A percentile compares a stretch with the other conserved stretches of the same genome.
Conservation (phyloP, 1,284 basidiomycete genomes). For the Apiotrichum gracile region DNA sequence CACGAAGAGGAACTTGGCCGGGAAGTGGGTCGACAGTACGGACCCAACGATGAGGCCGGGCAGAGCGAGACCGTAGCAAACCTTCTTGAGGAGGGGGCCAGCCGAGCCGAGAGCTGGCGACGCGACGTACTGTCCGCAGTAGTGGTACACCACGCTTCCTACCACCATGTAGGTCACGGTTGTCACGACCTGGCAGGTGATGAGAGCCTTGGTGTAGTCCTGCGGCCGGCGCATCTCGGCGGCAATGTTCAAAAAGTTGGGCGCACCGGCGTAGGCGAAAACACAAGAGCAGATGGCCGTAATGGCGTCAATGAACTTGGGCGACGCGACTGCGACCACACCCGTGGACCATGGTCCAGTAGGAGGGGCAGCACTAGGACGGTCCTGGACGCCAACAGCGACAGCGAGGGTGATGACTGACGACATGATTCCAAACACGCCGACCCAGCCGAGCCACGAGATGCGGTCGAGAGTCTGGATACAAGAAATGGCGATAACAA, state of each 20-base stretch:
- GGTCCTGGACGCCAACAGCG: conserved; percentile 35
- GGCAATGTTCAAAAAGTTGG: conserved; percentile 26
- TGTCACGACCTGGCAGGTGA: conserved; percentile 22
- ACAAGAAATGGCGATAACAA: conserved; percentile 23
- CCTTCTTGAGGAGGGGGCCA: conserved; percentile 39
- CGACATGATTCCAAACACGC: conserved; percentile 21
- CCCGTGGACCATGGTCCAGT: conserved; percentile 26
- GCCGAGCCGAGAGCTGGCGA: conserved; percentile 42
- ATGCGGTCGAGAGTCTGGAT: conserved; percentile 34
- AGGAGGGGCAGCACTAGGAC: conserved; percentile 37
- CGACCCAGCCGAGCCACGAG: conserved; percentile 36
- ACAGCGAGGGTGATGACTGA: conserved; percentile 35
- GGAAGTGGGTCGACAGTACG: conserved; percentile 28
- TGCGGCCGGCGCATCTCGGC: conserved; percentile 38
- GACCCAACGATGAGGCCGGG: conserved; percentile 30
- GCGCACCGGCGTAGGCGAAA: conserved; percentile 29
- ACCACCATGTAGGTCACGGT: conserved; percentile 18
- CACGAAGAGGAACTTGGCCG: conserved; percentile 53
- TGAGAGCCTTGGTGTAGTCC: conserved; percentile 25
- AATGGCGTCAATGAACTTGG: conserved; percentile 27
- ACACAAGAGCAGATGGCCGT: conserved; percentile 29
- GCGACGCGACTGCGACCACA: conserved; percentile 29
- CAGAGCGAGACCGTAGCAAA: conserved; percentile 37
- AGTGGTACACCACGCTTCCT: conserved; percentile 12
- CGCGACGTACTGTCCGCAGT: conserved; percentile 6